Evolutionary conservation across 257 asterid species (phyloP).

Genomic region (Ajuga chamaepitys): DNA sequence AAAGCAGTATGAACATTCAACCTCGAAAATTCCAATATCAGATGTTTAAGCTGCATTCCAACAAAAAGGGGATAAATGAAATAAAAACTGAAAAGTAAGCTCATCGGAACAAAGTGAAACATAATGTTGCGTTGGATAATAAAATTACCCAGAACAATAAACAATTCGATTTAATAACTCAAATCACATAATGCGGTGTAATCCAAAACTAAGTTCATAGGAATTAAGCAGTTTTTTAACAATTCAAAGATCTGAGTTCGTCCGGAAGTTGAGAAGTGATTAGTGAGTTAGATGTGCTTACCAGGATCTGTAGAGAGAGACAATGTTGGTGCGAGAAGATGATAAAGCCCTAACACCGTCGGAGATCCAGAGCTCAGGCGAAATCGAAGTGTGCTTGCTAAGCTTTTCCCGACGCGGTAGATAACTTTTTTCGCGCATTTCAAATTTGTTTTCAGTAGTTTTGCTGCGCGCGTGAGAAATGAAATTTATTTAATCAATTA

Average conservation of each 20-base stretch:
- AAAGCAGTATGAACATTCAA: no score
- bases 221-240: background rate
- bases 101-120: no score
- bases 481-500: no score
- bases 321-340: background rate
- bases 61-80: no score
- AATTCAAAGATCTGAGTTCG: background rate
- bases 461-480: no score
- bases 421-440: background rate
- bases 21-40: no score
- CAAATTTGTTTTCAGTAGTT: background rate
- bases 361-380: background rate
- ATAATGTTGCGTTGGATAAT: background rate
- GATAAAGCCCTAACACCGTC: conserved; percentile 17
- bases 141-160: background rate
- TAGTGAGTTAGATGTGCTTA: background rate
- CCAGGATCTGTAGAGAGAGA: background rate
- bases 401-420: conserved; percentile 19
- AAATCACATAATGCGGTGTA: background rate
- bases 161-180: background rate
- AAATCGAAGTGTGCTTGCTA: background rate
- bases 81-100: no score
- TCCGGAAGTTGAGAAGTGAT: background rate
- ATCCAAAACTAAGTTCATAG: conserved; percentile 1
- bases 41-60: no score